Conservation (phyloP, 208 protist species). For the Leishmania braziliensis region DNA sequence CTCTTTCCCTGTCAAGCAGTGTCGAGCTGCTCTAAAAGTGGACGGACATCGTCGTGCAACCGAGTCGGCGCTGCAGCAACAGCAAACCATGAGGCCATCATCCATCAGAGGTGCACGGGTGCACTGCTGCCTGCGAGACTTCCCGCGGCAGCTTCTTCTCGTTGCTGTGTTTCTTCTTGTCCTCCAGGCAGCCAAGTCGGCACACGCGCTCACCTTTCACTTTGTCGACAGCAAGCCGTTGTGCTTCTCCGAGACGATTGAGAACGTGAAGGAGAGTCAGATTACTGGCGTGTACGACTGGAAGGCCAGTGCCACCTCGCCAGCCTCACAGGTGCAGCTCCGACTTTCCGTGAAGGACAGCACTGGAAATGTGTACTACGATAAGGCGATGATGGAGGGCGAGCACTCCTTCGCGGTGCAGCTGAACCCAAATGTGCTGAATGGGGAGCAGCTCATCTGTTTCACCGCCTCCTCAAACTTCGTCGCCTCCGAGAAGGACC, state of each 20-base stretch:
- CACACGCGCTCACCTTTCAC: constrained; percentile 41
- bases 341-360: constrained; percentile 17
- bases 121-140: background rate
- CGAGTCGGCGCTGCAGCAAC: background rate
- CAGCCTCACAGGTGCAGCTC: constrained; percentile 3
- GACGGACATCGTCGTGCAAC: background rate
- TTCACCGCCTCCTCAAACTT: constrained; percentile 16
- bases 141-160: background rate
- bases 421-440: background rate
- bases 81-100: background rate
- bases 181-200: constrained; percentile 1
- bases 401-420: constrained; percentile 31
- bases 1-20: background rate
- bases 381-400: constrained; percentile 24
- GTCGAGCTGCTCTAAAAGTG: background rate
- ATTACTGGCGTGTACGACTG: constrained; percentile 62
- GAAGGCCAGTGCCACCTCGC: background rate
- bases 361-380: constrained; percentile 10
- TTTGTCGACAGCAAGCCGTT: constrained; percentile 43
- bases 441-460: constrained; percentile 32
- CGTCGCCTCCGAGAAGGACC: constrained; percentile 1
- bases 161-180: constrained; percentile 6
- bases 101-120: background rate
- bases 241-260: constrained; percentile 72
- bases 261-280: constrained; percentile 16